These are phyloP conservation scores for Sophora flavescens DNA, from an alignment of 306 rosid species.

Conservation along the genomic window DNA sequence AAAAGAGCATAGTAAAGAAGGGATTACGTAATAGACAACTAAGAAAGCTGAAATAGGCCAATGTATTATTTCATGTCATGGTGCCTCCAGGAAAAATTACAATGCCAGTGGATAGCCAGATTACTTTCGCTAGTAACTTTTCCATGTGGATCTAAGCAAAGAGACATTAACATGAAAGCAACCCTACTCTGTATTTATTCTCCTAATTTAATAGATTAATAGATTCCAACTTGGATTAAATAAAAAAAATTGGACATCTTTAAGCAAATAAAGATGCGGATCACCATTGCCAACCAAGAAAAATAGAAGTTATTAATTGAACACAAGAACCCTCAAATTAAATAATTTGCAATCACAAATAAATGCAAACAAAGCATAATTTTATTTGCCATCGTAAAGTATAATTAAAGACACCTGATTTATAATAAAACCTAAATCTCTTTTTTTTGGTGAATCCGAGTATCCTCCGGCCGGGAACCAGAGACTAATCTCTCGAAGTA, in stretches of 20 bases:
- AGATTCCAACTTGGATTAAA: background rate
- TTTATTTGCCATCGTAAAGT: background rate
- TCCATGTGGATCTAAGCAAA: background rate
- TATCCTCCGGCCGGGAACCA: too few relatives aligned
- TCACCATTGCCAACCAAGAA: background rate
- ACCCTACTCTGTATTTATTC: too few relatives aligned
- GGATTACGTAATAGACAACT: background rate
- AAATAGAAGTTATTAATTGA: constrained; percentile 5
- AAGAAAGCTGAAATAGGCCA: background rate
- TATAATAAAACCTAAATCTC: too few relatives aligned
- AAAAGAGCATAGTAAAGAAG: constrained; percentile 6
- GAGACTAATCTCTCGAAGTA: too few relatives aligned
- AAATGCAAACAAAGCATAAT: background rate
- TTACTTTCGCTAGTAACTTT: background rate
- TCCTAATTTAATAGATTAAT: too few relatives aligned
- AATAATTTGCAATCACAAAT: background rate
- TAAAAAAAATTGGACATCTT: background rate
- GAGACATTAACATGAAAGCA: background rate
- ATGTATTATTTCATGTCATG: background rate
- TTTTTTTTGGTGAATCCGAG: too few relatives aligned
- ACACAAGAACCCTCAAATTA: background rate
- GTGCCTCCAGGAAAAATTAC: background rate
- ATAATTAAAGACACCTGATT: constrained; percentile 6
- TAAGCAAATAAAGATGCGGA: background rate
- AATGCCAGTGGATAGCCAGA: background rate